Evolutionary conservation across 2,329 filamentous ascomycete species (phyloP).

Genomic region (Clonostachys sp.): DNA sequence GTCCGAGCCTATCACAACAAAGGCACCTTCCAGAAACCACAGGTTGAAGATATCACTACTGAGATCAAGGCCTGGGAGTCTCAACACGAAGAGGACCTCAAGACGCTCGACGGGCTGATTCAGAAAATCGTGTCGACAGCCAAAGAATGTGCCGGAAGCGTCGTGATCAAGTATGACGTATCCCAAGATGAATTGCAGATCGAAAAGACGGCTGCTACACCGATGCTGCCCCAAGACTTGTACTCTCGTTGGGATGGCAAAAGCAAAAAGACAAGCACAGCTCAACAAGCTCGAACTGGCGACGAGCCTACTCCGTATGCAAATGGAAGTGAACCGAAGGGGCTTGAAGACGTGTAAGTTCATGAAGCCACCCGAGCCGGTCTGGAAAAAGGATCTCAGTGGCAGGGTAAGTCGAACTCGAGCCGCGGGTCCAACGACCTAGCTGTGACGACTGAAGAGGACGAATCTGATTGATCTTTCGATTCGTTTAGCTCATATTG

Average conservation of each 20-base stretch:
- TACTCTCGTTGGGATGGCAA: conserved; percentile 15
- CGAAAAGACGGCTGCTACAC: conserved; percentile 6
- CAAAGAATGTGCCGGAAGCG: conserved; percentile 15
- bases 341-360: neutral
- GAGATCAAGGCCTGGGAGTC: conserved; percentile 27
- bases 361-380: neutral
- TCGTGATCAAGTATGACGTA: conserved; percentile 14
- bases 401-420: too few species aligned
- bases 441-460: too few species aligned
- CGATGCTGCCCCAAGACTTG: conserved; percentile 20
- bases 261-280: too few species aligned
- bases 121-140: conserved; percentile 17
- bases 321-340: neutral
- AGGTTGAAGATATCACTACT: conserved; percentile 25
- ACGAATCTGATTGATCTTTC: too few species aligned
- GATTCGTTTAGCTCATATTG: too few species aligned
- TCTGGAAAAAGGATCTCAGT: neutral
- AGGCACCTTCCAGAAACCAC: conserved; percentile 23
- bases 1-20: conserved; percentile 34
- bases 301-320: neutral
- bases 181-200: conserved; percentile 15
- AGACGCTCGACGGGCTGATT: conserved; percentile 22
- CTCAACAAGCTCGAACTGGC: too few species aligned
- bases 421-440: too few species aligned
- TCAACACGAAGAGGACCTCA: conserved; percentile 19